Percentiles rank a stretch among this genome's conserved stretches.
Conservation (phyloP, 2,329 filamentous ascomycete species). For the Clarireedia monteithiana region DNA sequence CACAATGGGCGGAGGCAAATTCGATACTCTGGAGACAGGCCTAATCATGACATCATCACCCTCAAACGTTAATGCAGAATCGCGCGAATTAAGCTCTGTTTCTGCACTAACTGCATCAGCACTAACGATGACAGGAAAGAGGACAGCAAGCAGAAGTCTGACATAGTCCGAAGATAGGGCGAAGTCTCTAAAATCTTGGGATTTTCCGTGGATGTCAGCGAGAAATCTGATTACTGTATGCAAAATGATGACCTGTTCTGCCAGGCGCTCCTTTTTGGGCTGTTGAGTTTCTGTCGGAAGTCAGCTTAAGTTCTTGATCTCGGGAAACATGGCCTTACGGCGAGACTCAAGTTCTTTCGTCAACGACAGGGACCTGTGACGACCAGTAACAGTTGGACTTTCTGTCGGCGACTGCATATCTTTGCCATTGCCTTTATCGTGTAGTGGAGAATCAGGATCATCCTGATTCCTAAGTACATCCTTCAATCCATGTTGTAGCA, state of each 20-base stretch:
- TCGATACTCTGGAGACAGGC: conserved; percentile 41
- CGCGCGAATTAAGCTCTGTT: conserved; percentile 77
- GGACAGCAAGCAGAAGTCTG: conserved; percentile 65
- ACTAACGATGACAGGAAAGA: conserved; percentile 85
- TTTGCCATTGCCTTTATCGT: conserved; percentile 20
- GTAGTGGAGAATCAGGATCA: conserved; percentile 47
- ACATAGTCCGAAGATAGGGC: conserved; percentile 72
- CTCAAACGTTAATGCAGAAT: conserved; percentile 75
- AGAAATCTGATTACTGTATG: conserved; percentile 74
- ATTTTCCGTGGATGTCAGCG: conserved; percentile 69
- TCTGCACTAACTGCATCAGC: conserved; percentile 76
- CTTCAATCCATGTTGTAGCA: conserved; percentile 81
- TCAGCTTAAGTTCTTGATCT: conserved; percentile 4
- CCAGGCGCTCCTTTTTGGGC: conserved; percentile 41
- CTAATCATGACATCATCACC: conserved; percentile 79
- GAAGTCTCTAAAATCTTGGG: conserved; percentile 74
- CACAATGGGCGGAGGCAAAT: conserved; percentile 59
- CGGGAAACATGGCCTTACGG: conserved; percentile 33
- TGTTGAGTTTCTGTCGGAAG: conserved; percentile 30
- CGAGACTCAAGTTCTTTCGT: conserved; percentile 49
- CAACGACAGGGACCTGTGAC: conserved; percentile 56
- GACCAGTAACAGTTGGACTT: conserved; percentile 10
- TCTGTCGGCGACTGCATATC: conserved; percentile 16
- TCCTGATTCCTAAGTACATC: conserved; percentile 56
- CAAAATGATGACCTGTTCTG: conserved; percentile 57